Evolutionary conservation across 495 filamentous ascomycete genomes (phyloP), one percentile per base, ranked within the genome.

Genomic region (Cetradonia linearis): DNA sequence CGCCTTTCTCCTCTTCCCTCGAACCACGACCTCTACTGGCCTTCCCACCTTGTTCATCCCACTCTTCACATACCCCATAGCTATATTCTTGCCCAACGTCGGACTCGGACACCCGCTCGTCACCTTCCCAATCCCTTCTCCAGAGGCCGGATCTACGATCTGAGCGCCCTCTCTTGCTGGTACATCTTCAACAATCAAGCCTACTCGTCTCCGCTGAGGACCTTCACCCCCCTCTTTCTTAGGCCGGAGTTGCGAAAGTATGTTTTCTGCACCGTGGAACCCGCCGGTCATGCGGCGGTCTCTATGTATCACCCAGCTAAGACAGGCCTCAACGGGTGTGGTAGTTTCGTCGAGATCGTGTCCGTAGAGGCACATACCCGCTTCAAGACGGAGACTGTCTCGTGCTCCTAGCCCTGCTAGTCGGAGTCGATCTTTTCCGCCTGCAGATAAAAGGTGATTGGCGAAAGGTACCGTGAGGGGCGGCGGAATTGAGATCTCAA

Each of bases 301-400:
- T 71, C 88, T 87, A 59, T 84, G 83, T 56, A 98, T 81, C 59
- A 96, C 80, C 91, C 92, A 98, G 70, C 81, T 78, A 3, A 98
- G 78, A 4, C 81, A 83, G 5, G 83, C 93, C 72, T 89, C 86
- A 25, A 89, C 88, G 2, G 94, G 93, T 5, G 94, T 95, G 25
- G 86, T 95, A 4, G 77, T 75, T 61, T 95, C 94, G 68, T 94
- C 83, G 48, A 98, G 81, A 73, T 98, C 93, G 70, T 96, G 90
- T n/a, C 93, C 93, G 76, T 97, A 97, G 28, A 97, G 81, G 72
- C 89, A 97, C 91, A 98, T 92, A 54, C 93, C 93, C 1, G 94
- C 93, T 73, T 98, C 93, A 10, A 98, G 82, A 20, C 93, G 83
- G 62, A 98, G 81, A 65, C 86, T 93, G 71, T 98, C 94, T 59